Conservation (phyloP, 2,329 filamentous ascomycete species). For the Botrytis hyacinthi region DNA sequence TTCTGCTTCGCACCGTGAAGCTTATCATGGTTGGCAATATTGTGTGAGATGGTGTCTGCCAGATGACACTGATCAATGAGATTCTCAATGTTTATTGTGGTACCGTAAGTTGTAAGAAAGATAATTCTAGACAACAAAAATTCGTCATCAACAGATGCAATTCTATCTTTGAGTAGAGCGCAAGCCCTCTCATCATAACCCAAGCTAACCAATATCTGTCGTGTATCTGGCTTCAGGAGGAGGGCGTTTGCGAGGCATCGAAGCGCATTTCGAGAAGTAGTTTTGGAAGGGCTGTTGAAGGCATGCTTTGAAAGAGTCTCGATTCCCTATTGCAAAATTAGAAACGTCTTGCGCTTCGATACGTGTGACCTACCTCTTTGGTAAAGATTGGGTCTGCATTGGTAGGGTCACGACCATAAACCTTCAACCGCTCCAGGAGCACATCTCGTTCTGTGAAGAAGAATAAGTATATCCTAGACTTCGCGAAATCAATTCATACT, state of each 20-base stretch:
- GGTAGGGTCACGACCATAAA: conserved; percentile 69
- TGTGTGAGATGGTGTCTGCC: conserved; percentile 65
- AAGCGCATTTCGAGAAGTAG: conserved; percentile 71
- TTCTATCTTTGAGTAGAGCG: conserved; percentile 60
- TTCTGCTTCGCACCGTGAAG: conserved; percentile 43
- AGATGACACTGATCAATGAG: conserved; percentile 66
- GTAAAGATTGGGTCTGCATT: conserved; percentile 82
- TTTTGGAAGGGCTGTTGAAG: conserved; percentile 62
- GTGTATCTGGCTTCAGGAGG: conserved; percentile 64
- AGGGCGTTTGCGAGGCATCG: conserved; percentile 84
- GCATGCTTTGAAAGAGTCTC: conserved; percentile 69
- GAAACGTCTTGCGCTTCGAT: conserved; percentile 17
- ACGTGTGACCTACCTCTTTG: conserved; percentile 55
- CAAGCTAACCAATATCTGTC: conserved; percentile 71
- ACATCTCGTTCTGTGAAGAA: conserved; percentile 57
- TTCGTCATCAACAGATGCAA: conserved; percentile 74
- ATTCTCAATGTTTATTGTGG: conserved; percentile 62
- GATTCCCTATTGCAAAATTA: conserved; percentile 60
- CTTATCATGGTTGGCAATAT: conserved; percentile 68
- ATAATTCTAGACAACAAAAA: conserved; percentile 79
- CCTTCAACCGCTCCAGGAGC: conserved; percentile 68
- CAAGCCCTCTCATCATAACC: conserved; percentile 67
- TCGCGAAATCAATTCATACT: conserved; percentile 34
- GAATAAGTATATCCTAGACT: conserved; percentile 12
- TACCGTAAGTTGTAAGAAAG: conserved; percentile 76